Evolutionary conservation across 2,329 filamentous ascomycete species (phyloP).

Genomic region (Alternaria burnsii): DNA sequence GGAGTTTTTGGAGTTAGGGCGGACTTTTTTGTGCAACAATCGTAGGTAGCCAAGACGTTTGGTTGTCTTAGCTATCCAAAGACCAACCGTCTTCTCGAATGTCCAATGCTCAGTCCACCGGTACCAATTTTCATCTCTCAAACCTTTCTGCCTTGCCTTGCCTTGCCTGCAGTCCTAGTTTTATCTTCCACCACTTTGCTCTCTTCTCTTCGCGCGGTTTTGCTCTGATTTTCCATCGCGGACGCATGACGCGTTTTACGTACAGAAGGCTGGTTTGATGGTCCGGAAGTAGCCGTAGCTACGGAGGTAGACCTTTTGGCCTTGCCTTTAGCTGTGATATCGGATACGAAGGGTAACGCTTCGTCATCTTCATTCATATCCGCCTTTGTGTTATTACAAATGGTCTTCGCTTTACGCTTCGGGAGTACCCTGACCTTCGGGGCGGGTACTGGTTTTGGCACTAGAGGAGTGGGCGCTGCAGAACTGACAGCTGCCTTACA

Average conservation of each 20-base stretch:
- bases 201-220: neutral
- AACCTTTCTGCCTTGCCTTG: neutral
- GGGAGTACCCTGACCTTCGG: neutral
- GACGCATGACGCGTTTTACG: constrained; percentile 1
- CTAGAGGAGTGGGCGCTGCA: neutral
- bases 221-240: neutral
- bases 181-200: neutral
- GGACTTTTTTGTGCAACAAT: too few species aligned
- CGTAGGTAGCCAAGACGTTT: too few species aligned
- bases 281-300: neutral
- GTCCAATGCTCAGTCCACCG: too few species aligned
- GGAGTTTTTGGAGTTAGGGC: too few species aligned
- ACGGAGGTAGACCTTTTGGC: neutral
- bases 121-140: neutral
- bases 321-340: neutral
- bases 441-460: neutral
- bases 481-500: neutral
- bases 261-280: neutral
- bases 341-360: neutral
- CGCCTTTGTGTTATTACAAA: neutral
- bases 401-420: neutral
- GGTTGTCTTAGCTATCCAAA: too few species aligned
- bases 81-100: too few species aligned
- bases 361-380: neutral
- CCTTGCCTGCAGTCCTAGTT: neutral